Conservation (phyloP, 768 basidiomycete genomes). For the Termitomyces sp. region DNA sequence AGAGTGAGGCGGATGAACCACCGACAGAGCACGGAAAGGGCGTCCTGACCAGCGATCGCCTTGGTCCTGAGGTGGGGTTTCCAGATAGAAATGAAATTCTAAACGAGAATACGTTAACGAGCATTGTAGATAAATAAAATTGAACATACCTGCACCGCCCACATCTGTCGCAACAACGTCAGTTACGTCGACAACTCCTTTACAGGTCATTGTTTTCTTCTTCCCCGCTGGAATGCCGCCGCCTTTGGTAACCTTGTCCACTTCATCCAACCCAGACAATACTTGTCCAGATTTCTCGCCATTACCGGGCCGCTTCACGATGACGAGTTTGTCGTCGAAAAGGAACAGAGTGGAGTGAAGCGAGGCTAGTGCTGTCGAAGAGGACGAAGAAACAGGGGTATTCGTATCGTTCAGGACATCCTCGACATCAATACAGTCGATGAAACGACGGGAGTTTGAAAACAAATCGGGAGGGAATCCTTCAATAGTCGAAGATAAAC, state of each 20-base stretch:
- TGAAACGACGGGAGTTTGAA: constrained; percentile 80
- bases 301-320: constrained; percentile 80
- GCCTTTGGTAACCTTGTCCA: constrained; percentile 67
- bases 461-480: constrained; percentile 91
- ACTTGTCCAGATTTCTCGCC: constrained; percentile 72
- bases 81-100: constrained; percentile 88
- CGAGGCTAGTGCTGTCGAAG: constrained; percentile 34
- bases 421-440: constrained; percentile 93
- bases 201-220: constrained; percentile 81
- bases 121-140: not conserved
- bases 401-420: constrained; percentile 60
- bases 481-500: constrained; percentile 79
- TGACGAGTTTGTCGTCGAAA: constrained; percentile 91
- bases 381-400: constrained; percentile 38
- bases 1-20: constrained; percentile 71
- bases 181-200: constrained; percentile 79
- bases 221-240: constrained; percentile 58
- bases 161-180: constrained; percentile 83
- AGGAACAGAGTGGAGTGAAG: constrained; percentile 88
- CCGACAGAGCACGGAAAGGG: constrained; percentile 73
- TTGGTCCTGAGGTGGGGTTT: constrained; percentile 78
- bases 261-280: constrained; percentile 72
- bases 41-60: constrained; percentile 87
- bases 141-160: constrained; percentile 72
- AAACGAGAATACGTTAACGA: not conserved